Base-by-base conservation (phyloP, 1,139 yeast genomes). In the Candida sp. region DNA sequence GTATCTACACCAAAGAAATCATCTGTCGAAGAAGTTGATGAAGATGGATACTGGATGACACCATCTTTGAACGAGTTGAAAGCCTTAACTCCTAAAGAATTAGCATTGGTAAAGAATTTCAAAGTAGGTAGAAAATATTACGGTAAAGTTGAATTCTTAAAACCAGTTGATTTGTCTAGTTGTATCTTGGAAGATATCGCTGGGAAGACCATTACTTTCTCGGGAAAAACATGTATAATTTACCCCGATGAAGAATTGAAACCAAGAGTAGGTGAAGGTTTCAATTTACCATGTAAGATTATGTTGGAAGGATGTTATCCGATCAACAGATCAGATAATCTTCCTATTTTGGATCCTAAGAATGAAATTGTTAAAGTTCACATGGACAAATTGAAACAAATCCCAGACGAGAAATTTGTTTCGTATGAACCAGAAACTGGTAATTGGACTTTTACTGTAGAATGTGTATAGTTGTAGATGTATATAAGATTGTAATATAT, bases 291-390 rank as follows among this genome's bases (percentile, higher is more conserved):
- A 2, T 87, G 89, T 5, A 75, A 76, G 46, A 81, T 91, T 43
- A 79, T 93, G 1, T 67, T 91, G 43, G 86, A 85, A 51, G 82
- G 84, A 12, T 85, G 96, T 58, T 91, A 79, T 66, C 96, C 97
- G 19, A 65, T 78, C 22, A 76, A 87, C 44, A 84, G 81, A 56
- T 86, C 84, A 47, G 86, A 87, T 30, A 79, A 84, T 52, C 72
- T 82, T 55, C 87, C 90, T 2, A 80, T 91, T 42, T 81, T 81
- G 48, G 97, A 91, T 61, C 87, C 91, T 9, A 78, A 81, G 46
- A 91, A 84, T 58, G 87, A 85, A 3, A 64, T 85, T 30, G 85
- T 87, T 39, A 77, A 75, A 55, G 78, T 75, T 56, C 97, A 89
- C 59, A 75, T 88, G 39, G 76, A 78, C 44, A 80, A 83, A 48